These are phyloP conservation scores for Striga asiatica DNA, from an alignment of 257 asterid species.

Conservation along the genomic window DNA sequence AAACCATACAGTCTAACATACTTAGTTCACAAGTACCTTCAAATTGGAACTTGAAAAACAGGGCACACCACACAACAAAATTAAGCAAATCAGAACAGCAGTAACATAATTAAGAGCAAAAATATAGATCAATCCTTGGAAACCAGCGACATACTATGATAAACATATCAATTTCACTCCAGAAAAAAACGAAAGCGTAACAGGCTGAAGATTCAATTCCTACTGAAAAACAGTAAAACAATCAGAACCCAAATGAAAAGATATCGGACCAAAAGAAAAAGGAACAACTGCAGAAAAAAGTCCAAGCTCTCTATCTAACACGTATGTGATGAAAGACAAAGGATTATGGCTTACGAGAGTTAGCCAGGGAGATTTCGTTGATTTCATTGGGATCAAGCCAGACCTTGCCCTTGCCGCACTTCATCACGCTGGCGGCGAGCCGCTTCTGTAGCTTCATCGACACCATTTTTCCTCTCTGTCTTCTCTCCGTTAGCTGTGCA, in stretches of 20 bases:
- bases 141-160: background rate
- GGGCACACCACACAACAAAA: no score
- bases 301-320: background rate
- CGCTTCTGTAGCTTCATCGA: background rate
- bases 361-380: background rate
- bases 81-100: background rate
- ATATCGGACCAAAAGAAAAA: background rate
- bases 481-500: background rate
- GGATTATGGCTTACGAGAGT: background rate
- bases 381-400: conserved; percentile 1
- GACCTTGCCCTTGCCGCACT: conserved; percentile 1
- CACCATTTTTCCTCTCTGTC: conserved; percentile 4
- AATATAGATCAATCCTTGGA: background rate
- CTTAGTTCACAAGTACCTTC: background rate
- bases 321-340: background rate
- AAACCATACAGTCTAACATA: background rate
- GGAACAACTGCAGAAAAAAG: background rate
- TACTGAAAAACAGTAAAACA: background rate
- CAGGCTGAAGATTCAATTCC: background rate
- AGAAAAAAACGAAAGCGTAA: background rate
- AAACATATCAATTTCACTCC: background rate
- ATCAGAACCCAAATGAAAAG: background rate
- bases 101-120: background rate
- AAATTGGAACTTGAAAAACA: no score
- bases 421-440: background rate